phyloP scores from a whole-genome alignment of 192 early-diverging fungal genomes.

The Rhizoclosmatium globosum region DNA sequence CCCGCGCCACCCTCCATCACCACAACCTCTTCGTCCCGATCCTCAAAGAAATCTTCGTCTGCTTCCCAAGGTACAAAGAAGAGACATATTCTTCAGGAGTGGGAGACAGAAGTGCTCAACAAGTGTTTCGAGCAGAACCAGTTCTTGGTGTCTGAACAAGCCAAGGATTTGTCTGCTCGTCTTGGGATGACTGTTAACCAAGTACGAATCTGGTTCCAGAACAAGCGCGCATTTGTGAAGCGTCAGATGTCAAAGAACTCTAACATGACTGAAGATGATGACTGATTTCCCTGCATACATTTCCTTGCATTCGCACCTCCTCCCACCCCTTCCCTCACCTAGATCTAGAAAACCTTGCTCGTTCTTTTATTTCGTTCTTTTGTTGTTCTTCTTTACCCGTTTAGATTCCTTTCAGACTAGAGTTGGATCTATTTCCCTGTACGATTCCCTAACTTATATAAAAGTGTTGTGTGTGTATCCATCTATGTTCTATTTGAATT shows the following conservation, averaged over 20 bases:
- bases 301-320: too few relatives aligned
- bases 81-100: slow-evolving; percentile 23
- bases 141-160: slow-evolving; percentile 12
- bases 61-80: not conserved
- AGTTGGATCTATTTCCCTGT: too few relatives aligned
- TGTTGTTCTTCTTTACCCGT: too few relatives aligned
- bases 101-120: not conserved
- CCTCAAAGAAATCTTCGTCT: not conserved
- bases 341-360: too few relatives aligned
- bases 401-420: not conserved
- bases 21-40: not conserved
- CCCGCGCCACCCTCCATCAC: not conserved
- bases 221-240: slow-evolving; percentile 12
- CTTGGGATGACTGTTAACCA: not conserved
- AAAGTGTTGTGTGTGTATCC: too few relatives aligned
- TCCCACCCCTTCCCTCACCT: too few relatives aligned
- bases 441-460: too few relatives aligned
- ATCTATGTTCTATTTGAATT: too few relatives aligned
- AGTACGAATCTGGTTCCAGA: slow-evolving; percentile 8
- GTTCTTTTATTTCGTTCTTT: too few relatives aligned
- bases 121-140: not conserved
- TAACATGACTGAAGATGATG: too few relatives aligned
- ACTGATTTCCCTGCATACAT: too few relatives aligned
- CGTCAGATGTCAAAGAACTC: not conserved
- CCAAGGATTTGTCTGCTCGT: not conserved